phyloP scores from a whole-genome alignment of 768 basidiomycete genomes.

The Lactarius sanguifluus region DNA sequence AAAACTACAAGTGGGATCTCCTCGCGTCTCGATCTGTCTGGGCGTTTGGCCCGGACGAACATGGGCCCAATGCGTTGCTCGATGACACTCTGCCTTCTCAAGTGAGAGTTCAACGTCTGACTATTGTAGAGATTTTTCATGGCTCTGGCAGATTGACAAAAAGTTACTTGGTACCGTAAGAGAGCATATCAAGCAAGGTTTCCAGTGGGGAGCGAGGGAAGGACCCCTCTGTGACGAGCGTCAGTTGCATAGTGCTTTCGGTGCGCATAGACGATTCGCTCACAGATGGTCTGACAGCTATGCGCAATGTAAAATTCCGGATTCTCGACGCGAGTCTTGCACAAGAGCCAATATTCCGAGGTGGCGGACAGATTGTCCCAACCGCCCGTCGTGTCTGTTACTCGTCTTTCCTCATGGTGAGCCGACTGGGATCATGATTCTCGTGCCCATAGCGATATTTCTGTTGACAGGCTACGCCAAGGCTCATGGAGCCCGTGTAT shows the following conservation, averaged over 20 bases:
- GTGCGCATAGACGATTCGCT: conserved; percentile 14
- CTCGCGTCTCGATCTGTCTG: conserved; percentile 97
- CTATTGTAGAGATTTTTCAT: neutral
- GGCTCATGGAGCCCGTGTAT: conserved; percentile 96
- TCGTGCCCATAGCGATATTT: neutral
- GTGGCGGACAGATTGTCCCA: conserved; percentile 97
- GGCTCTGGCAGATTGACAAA: conserved; percentile 73
- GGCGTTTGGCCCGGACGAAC: conserved; percentile 98
- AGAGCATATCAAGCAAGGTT: conserved; percentile 97
- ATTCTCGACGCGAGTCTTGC: conserved; percentile 90
- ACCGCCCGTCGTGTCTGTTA: conserved; percentile 99
- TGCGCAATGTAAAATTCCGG: conserved; percentile 98
- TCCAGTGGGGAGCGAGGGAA: conserved; percentile 99
- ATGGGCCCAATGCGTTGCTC: conserved; percentile 88
- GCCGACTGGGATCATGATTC: conserved; percentile 32
- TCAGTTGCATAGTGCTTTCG: conserved; percentile 47
- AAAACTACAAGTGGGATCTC: conserved; percentile 97
- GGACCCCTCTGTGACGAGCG: conserved; percentile 98
- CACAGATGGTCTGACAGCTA: conserved; percentile 53
- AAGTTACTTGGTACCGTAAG: conserved; percentile 85
- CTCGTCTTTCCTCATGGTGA: conserved; percentile 96
- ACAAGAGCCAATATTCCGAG: conserved; percentile 95
- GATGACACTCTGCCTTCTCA: conserved; percentile 97
- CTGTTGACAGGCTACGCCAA: conserved; percentile 75
- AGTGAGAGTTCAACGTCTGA: conserved; percentile 41